Base-by-base conservation (phyloP, 345 rosid species). In the Lepidium africanum region DNA sequence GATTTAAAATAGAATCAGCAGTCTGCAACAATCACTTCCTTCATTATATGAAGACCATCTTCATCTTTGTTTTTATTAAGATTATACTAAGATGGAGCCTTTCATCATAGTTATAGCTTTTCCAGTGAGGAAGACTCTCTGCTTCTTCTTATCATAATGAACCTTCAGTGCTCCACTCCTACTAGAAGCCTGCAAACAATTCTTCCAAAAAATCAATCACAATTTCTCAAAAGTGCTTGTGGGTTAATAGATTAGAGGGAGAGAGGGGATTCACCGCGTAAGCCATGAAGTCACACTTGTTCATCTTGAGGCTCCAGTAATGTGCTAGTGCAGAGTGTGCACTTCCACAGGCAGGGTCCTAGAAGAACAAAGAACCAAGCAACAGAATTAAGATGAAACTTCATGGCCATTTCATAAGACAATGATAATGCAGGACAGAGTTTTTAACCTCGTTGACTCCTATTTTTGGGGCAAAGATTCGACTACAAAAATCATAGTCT, bases 261-360 rank as follows among this genome's bases (percentile, higher is more conserved):
- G 9, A 21, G 58, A 47, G 33, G 4, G 13, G 36, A 33, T 35
- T 35, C 77, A 86, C 88, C 72, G 67, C 73, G 70, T 51, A 51
- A 6, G 92, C 96, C 19, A 68, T 36, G 9, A 84, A 65, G 53
- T 88, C 81, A 9, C 51, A 66, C 62, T 88, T 88, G 40, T 83
- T 81, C 25, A 87, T 78, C 69, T 84, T 89, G 47, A 79, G 65
- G 51, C 81, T 74, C 93, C 96, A 89, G 41, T 87, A 84, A 11
- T 73, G 47, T 70, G 86, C 86, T 71, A 89, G 53, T 14, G 85
- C 75, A 75, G 92, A 89, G 52, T 85, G 81, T 11, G 92, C 91
- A 66, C 85, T 80, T 25, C 56, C 56, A 50, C 56, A 51, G 1
- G 10, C 36, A 51, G 56, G 1, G 2, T 51, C 57, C 57, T 51